Percentiles rank a stretch among this genome's conserved stretches.
phyloP scores from a whole-genome alignment of 2,329 filamentous ascomycete genomes.

The Stagonosporopsis rhizophila region DNA sequence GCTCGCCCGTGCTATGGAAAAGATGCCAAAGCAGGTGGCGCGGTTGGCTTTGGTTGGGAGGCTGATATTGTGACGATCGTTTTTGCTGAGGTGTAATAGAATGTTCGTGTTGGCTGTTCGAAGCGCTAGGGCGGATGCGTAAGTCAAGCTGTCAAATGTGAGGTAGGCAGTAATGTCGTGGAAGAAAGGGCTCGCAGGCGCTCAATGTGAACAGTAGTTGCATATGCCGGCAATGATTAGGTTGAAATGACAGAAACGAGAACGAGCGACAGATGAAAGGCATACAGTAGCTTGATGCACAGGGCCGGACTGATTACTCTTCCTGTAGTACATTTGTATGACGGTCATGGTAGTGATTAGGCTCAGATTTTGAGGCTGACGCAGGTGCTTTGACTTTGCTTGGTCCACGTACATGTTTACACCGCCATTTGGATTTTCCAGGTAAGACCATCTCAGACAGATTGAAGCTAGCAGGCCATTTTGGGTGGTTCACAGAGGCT shows the following conservation, averaged over 20 bases:
- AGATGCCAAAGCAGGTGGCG: background rate
- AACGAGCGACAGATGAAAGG: background rate
- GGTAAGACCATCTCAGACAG: background rate
- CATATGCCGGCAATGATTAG: background rate
- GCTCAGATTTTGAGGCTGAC: conserved; percentile 16
- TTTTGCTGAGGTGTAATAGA: background rate
- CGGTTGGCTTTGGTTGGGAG: background rate
- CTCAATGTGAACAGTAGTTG: background rate
- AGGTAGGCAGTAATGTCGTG: background rate
- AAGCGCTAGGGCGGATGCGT: background rate
- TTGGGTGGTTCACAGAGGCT: background rate
- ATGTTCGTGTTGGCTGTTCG: no score
- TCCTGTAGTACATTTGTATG: conserved; percentile 5
- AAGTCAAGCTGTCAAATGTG: background rate
- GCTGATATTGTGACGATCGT: background rate
- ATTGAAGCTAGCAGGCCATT: background rate
- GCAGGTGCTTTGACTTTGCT: conserved; percentile 13
- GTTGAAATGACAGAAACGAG: background rate
- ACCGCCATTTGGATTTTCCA: conserved; percentile 7
- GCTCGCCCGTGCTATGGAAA: background rate
- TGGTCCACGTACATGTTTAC: conserved; percentile 18
- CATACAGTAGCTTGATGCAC: background rate
- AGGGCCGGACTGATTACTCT: background rate
- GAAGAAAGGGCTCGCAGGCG: background rate
- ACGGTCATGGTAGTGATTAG: conserved; percentile 5